phyloP scores from a whole-genome alignment of 208 protist genomes.

The Trypanosoma caninum region DNA sequence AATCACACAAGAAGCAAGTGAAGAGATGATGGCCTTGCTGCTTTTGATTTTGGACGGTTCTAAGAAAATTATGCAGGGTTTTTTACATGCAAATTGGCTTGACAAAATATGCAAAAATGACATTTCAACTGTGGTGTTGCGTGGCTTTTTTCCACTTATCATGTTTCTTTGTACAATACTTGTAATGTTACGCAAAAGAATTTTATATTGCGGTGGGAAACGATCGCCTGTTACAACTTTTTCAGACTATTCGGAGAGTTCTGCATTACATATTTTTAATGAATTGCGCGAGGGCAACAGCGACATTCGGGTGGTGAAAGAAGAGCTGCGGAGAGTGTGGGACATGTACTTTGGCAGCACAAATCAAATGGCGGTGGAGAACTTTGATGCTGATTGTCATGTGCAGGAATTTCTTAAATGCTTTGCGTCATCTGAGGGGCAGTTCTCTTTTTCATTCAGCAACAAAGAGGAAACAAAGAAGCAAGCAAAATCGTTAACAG shows the following conservation, averaged over 20 bases:
- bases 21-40: too few relatives aligned
- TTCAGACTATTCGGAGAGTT: not conserved
- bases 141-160: not conserved
- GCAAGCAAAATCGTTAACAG: too few relatives aligned
- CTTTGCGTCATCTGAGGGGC: not conserved
- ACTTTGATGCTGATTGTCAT: slow-evolving; percentile 21
- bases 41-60: too few relatives aligned
- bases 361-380: not conserved
- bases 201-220: not conserved
- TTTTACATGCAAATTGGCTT: not conserved
- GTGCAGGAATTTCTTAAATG: slow-evolving; percentile 12
- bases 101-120: too few relatives aligned
- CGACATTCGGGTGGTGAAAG: not conserved
- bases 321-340: not conserved
- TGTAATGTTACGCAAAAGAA: not conserved
- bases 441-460: too few relatives aligned
- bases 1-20: too few relatives aligned
- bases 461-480: too few relatives aligned
- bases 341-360: not conserved
- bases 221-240: not conserved
- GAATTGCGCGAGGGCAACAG: too few relatives aligned
- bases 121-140: too few relatives aligned
- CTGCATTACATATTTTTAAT: not conserved
- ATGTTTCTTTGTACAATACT: not conserved
- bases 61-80: not conserved